Percentiles rank a stretch among this genome's conserved stretches.
phyloP scores from a whole-genome alignment of 768 basidiomycete species.

The Collybia mongolica region DNA sequence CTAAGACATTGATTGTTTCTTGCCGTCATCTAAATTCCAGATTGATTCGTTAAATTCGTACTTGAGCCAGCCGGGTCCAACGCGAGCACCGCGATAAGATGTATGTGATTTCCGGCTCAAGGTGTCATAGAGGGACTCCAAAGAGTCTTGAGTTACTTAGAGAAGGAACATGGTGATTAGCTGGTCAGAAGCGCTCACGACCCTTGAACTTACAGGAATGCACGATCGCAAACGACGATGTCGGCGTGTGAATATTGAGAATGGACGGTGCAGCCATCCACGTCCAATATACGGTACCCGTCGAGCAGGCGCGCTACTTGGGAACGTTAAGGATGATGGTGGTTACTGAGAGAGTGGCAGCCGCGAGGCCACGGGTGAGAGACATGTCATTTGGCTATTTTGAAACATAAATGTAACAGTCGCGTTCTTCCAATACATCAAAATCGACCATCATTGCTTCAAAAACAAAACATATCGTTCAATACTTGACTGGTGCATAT shows the following conservation, averaged over 20 bases:
- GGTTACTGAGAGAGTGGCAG: too few relatives aligned
- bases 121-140: slow-evolving; percentile 65
- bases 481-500: too few relatives aligned
- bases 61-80: slow-evolving; percentile 81
- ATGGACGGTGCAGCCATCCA: slow-evolving; percentile 40
- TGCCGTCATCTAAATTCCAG: slow-evolving; percentile 92
- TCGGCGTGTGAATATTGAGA: slow-evolving; percentile 76
- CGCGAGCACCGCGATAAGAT: slow-evolving; percentile 56
- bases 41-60: slow-evolving; percentile 78
- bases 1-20: slow-evolving; percentile 8
- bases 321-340: not conserved
- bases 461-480: too few relatives aligned
- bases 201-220: slow-evolving; percentile 60
- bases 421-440: too few relatives aligned
- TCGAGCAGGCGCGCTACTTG: too few relatives aligned
- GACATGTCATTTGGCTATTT: too few relatives aligned
- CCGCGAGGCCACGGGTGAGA: too few relatives aligned
- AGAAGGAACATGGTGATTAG: slow-evolving; percentile 7
- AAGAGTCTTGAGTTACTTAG: slow-evolving; percentile 67
- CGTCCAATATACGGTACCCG: not conserved
- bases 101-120: slow-evolving; percentile 64
- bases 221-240: slow-evolving; percentile 69
- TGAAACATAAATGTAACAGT: too few relatives aligned
- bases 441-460: too few relatives aligned
- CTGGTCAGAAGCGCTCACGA: not conserved